phyloP scores from a whole-genome alignment of 805 yeast species.

The Groenewaldozyma tartarivorans region DNA sequence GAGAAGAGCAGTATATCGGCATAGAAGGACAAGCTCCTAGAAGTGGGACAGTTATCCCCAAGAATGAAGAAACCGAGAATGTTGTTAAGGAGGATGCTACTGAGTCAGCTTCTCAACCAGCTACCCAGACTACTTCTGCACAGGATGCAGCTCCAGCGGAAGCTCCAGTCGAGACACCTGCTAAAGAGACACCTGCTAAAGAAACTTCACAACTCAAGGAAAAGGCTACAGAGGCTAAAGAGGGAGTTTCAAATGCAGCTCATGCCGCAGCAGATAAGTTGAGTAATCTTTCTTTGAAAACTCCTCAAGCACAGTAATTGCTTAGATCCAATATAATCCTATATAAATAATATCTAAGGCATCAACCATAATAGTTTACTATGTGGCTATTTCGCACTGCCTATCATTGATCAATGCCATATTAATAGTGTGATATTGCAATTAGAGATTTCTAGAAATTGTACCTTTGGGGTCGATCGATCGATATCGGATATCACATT shows the following conservation, averaged over 20 bases:
- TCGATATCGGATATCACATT: too few species aligned
- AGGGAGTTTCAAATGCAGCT: too few species aligned
- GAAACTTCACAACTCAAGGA: background rate
- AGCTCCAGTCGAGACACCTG: too few species aligned
- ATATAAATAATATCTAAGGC: too few species aligned
- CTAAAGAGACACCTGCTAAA: background rate
- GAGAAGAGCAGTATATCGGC: slow-evolving; percentile 78
- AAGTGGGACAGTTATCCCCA: slow-evolving; percentile 1
- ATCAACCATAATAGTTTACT: too few species aligned
- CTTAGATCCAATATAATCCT: too few species aligned
- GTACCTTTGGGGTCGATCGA: too few species aligned
- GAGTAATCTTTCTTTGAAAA: background rate
- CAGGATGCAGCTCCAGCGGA: background rate
- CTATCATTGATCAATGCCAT: too few species aligned
- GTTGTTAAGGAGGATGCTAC: background rate
- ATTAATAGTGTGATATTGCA: too few species aligned
- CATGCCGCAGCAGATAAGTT: background rate
- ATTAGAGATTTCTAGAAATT: too few species aligned
- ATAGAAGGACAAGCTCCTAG: slow-evolving; percentile 91
- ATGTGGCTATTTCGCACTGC: too few species aligned
- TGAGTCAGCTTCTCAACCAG: background rate
- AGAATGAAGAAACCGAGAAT: background rate
- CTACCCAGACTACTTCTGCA: slow-evolving; percentile 3
- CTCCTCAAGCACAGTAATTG: too few species aligned
- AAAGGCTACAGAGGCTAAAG: background rate